Evolutionary conservation across 2,329 filamentous ascomycete genomes (phyloP).

Genomic region (Talaromyces sp.): DNA sequence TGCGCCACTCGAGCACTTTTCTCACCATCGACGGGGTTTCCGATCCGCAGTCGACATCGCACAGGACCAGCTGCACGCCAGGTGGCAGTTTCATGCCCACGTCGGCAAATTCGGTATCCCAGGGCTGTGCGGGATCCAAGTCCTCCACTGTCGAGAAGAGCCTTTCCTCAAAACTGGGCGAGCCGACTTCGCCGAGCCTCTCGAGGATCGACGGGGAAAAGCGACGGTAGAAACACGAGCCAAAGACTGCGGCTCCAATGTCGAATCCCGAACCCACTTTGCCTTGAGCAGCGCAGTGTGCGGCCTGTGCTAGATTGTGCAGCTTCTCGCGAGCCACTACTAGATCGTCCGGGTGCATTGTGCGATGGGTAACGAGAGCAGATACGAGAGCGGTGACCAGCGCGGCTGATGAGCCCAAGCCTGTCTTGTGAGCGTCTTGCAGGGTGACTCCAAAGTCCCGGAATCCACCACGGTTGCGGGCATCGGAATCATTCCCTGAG

Average conservation of each 20-base stretch:
- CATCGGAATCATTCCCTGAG: conserved; percentile 31
- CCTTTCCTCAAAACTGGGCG: conserved; percentile 60
- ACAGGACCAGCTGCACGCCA: conserved; percentile 80
- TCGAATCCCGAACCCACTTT: conserved; percentile 97
- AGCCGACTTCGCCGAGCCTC: conserved; percentile 61
- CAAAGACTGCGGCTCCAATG: conserved; percentile 87
- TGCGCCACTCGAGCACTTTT: conserved; percentile 78
- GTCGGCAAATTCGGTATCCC: conserved; percentile 76
- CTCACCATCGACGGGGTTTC: conserved; percentile 96
- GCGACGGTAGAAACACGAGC: conserved; percentile 84
- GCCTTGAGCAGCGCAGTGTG: conserved; percentile 92
- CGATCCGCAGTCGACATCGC: conserved; percentile 90
- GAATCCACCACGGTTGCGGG: conserved; percentile 54
- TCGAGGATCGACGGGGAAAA: conserved; percentile 77
- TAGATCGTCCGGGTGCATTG: conserved; percentile 39
- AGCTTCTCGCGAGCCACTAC: conserved; percentile 57
- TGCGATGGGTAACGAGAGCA: conserved; percentile 41
- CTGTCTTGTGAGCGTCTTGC: conserved; percentile 83
- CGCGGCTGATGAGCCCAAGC: conserved; percentile 89
- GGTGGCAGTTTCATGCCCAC: conserved; percentile 65
- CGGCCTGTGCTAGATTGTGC: conserved; percentile 90
- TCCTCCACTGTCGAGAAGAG: conserved; percentile 66
- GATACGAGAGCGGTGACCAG: conserved; percentile 79
- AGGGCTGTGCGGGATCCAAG: conserved; percentile 46
- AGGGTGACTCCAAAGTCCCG: conserved; percentile 73